These are phyloP conservation scores for Allantophomopsis lycopodina DNA, from an alignment of 2,329 filamentous ascomycete genomes.

Conservation along the genomic window DNA sequence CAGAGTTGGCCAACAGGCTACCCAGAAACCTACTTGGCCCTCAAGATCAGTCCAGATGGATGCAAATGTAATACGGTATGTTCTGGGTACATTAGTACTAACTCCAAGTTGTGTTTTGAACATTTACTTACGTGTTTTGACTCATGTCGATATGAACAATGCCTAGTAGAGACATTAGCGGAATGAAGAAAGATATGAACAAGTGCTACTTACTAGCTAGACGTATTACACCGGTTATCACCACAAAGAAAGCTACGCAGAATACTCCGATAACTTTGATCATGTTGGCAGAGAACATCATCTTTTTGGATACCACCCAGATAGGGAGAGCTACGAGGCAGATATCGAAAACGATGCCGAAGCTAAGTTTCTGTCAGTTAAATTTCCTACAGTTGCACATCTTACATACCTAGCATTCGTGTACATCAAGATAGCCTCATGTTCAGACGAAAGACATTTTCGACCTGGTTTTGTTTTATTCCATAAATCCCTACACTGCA, in stretches of 20 bases:
- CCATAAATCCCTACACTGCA: constrained; percentile 3
- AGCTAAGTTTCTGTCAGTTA: constrained; percentile 2
- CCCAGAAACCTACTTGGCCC: constrained; percentile 27
- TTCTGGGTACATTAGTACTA: constrained; percentile 5
- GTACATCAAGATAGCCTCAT: constrained; percentile 19
- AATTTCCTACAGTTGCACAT: too few relatives aligned
- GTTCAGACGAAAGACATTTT: constrained; percentile 12
- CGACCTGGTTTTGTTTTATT: constrained; percentile 6
- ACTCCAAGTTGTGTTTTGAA: background rate
- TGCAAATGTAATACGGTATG: constrained; percentile 22
- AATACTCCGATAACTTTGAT: constrained; percentile 23
- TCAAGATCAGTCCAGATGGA: constrained; percentile 26
- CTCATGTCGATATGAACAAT: constrained; percentile 18
- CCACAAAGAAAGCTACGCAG: constrained; percentile 21
- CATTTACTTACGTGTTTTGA: constrained; percentile 17
- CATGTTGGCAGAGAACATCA: constrained; percentile 19
- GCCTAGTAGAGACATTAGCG: constrained; percentile 6
- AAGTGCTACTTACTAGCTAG: constrained; percentile 6
- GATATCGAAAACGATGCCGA: constrained; percentile 21
- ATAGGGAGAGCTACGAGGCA: constrained; percentile 21
- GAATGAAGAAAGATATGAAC: background rate
- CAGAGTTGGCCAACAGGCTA: constrained; percentile 24
- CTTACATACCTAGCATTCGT: constrained; percentile 9
- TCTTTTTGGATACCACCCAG: constrained; percentile 22
- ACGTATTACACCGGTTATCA: constrained; percentile 24